Evolutionary conservation across 2,329 filamentous ascomycete genomes (phyloP).

Genomic region (Chalara sp.): DNA sequence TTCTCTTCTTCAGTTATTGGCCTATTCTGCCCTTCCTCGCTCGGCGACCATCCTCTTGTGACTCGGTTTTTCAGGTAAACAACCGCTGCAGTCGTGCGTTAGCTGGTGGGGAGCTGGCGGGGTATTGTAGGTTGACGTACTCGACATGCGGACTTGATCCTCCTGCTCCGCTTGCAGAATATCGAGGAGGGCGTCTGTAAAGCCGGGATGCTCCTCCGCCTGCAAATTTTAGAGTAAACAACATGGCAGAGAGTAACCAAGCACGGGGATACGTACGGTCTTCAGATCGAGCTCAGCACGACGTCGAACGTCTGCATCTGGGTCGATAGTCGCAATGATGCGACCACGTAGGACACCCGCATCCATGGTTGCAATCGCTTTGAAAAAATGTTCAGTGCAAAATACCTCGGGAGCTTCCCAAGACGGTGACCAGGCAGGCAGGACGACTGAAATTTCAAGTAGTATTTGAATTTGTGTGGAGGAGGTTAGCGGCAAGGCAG

Average conservation of each 20-base stretch:
- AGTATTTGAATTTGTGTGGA: no score
- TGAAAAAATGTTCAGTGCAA: no score
- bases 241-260: slow-evolving; percentile 7
- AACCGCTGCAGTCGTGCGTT: slow-evolving; percentile 55
- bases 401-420: no score
- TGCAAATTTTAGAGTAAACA: slow-evolving; percentile 31
- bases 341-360: slow-evolving; percentile 66
- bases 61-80: slow-evolving; percentile 98
- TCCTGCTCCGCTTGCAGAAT: slow-evolving; percentile 88
- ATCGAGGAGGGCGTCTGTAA: slow-evolving; percentile 83
- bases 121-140: slow-evolving; percentile 47
- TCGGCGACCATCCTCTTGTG: slow-evolving; percentile 80
- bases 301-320: slow-evolving; percentile 68
- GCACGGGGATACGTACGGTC: slow-evolving; percentile 48
- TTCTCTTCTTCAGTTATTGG: slow-evolving; percentile 87
- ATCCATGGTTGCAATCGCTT: slow-evolving; percentile 49
- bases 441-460: no score
- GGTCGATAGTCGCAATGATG: slow-evolving; percentile 68
- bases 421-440: no score
- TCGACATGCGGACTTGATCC: slow-evolving; percentile 75
- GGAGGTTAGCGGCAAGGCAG: no score
- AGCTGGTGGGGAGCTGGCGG: slow-evolving; percentile 22
- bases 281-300: slow-evolving; percentile 77
- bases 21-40: slow-evolving; percentile 62
- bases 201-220: slow-evolving; percentile 87